Evolutionary conservation across 2,329 filamentous ascomycete species (phyloP), one percentile per base, ranked within the genome.

Genomic region (Neodidymelliopsis sp.): DNA sequence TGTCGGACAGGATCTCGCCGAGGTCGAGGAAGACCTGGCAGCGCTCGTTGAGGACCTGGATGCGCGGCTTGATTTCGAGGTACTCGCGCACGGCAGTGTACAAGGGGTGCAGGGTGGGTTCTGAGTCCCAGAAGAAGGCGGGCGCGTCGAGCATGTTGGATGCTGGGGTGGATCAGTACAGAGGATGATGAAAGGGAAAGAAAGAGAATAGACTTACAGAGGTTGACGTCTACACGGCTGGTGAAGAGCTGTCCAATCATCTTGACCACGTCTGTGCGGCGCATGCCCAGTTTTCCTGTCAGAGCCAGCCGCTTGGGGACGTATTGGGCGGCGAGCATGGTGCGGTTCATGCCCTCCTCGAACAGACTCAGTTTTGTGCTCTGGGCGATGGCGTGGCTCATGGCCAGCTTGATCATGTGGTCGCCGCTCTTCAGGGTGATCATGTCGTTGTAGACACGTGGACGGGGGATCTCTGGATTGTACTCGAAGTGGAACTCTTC

Each of bases 401-500:
- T 99, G 24, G 93, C 91, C 12, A 99, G 81, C 75, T 97, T 97
- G 70, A 97, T 96, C 93, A 99, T 97, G 75, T 99, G 94, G 75
- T 99, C 94, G 28, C 90, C 87, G 52, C 91, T 95, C 55, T 95
- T 83, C 33, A 99, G 78, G 0, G 94, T 99, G 64, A 99, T 97
- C 94, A 99, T 99, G 73, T 99, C 94, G 75, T 99, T 97, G 77
- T 95, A 99, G 22, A 99, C 89, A 47, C 94, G 84, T 4, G 94
- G 94, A 38, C 92, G 84, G 54, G 91, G 88, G 24, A 94, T 91
- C 49, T 90, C 83, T 1, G 85, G 83, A 63, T 90, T 96, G 77
- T 99, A 99, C 73, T 97, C 92, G 69, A 99, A 99, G 69, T 99
- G 93, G 65, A 99, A 97, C 69, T 97, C 93, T 70, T 99, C 94